These are phyloP conservation scores for barley (Hordeum vulgare) DNA, from an alignment of 176 grass and related monocot genomes.

Conservation along the genomic window DNA sequence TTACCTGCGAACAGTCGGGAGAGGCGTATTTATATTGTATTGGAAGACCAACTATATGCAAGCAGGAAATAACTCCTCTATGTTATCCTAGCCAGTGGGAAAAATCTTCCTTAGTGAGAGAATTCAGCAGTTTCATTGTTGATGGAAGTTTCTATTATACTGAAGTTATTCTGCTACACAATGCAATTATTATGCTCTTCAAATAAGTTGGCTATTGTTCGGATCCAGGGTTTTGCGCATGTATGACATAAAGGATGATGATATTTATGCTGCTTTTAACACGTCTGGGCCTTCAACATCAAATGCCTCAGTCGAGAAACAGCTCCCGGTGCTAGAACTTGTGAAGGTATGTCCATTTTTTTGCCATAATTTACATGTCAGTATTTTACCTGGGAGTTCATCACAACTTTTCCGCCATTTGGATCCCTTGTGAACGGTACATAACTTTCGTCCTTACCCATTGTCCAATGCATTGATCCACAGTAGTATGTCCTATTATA, in stretches of 20 bases:
- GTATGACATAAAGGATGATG: constrained; percentile 64
- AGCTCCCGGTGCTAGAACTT: constrained; percentile 81
- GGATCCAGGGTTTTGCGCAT: constrained; percentile 81
- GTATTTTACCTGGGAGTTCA: neutral
- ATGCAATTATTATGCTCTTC: constrained; percentile 7
- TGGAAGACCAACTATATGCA: neutral
- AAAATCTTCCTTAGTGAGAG: neutral
- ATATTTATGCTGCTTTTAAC: constrained; percentile 46
- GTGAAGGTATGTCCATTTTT: constrained; percentile 66
- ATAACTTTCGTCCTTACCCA: neutral
- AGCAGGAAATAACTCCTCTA: neutral
- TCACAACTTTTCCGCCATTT: neutral
- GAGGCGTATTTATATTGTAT: neutral
- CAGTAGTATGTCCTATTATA: constrained; percentile 1
- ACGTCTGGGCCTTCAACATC: constrained; percentile 32
- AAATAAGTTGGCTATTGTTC: constrained; percentile 17
- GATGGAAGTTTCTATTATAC: neutral
- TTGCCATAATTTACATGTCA: neutral
- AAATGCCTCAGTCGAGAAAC: constrained; percentile 34
- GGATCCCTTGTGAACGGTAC: neutral
- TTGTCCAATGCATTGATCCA: neutral
- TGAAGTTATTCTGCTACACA: neutral
- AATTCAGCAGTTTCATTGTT: neutral
- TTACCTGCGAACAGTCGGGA: neutral
- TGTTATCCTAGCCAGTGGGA: neutral